Base-by-base conservation (phyloP, 106 monocot species). In the Dendrobium nobile region DNA sequence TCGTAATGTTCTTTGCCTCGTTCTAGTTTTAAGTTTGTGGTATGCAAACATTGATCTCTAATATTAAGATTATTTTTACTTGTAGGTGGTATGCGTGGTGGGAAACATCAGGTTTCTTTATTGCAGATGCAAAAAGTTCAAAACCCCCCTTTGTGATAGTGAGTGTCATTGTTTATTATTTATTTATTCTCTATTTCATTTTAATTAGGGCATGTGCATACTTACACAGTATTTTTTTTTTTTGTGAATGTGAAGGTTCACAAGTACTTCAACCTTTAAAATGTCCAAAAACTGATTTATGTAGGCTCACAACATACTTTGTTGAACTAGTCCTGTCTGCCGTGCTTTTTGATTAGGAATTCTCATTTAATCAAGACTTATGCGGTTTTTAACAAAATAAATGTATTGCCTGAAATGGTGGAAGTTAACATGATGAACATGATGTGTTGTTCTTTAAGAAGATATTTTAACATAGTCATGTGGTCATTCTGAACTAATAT, bases 111-210 rank as follows among this genome's bases (percentile, higher is more conserved):
- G 61, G 72, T 9, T 93, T 90, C 65, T 99, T 99, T 59, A 44
- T 45, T 42, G 99, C 99, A 78, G 95, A 99, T 89, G 80, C 87
- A 54, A 86, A 59, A 55, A 90, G 95, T 82, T 77, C 88, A 16
- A 99, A 95, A 77, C 91, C 88, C 2, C 86, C 95, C 42, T 99
- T 93, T 93, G 92, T 92, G 33, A 99, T 99, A 79, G 99, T 99
- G 91, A 24, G 88, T 88, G 42, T 17, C 78, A 31, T 54, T 20
- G 16, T 84, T 51, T 7, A 22, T 56, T 61, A 61, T 70, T 70
- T 70, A n/a, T 75, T 47, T 41, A 16, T 55, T 37, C 37, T 37
- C 37, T 6, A 47, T 44, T 77, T 15, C 26, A 48, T 61, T 75
- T 75, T 7, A 42, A 73, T 10, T 13, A 10, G 27, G 27, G 8